Evolutionary conservation across 495 filamentous ascomycete genomes (phyloP), one percentile per base, ranked within the genome.

Genomic region (Thermothielavioides terrestris): DNA sequence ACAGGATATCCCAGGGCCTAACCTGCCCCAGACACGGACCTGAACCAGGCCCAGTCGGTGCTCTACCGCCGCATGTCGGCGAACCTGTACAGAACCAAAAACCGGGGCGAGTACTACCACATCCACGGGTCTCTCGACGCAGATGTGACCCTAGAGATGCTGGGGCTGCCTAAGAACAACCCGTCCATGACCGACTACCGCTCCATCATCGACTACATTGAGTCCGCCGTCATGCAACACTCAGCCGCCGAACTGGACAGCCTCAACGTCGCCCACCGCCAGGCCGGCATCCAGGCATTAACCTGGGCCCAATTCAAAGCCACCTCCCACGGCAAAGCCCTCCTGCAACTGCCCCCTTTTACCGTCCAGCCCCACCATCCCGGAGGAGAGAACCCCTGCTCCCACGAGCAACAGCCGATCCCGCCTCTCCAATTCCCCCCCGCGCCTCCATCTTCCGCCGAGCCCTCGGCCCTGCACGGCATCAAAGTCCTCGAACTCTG

Each of bases 81-180:
- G 12, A 87, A 86, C 62, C 67, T 88, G 11, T 90, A 88, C 68
- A 73, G 76, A 50, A 88, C 84, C 5, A 82, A 79, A 60, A 76
- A 73, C 41, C 70, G 66, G 22, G 77, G 73, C 37, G 73, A 83
- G 56, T 90, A 75, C 60, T 89, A 83, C 60, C 86, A 90, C 59
- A 85, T 88, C 47, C 85, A 89, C 63, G 85, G 85, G 25, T 88
- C 85, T 1, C 63, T 89, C 15, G 82, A 87, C 50, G 85, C 85
- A 15, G 77, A 72, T 10, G 78, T 73, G 6, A 83, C 83, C 3
- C 67, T 88, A 45, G 69, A 78, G 41, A 88, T 87, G 83, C 79
- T 88, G 45, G 83, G 82, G 1, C 69, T 89, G 23, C 77, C 82
- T 15, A 70, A 81, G 1, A 70, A 80, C 34, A 69, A 76, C 8